Base-by-base conservation (phyloP, 2,329 filamentous ascomycete genomes). In the Botrytis byssoidea region DNA sequence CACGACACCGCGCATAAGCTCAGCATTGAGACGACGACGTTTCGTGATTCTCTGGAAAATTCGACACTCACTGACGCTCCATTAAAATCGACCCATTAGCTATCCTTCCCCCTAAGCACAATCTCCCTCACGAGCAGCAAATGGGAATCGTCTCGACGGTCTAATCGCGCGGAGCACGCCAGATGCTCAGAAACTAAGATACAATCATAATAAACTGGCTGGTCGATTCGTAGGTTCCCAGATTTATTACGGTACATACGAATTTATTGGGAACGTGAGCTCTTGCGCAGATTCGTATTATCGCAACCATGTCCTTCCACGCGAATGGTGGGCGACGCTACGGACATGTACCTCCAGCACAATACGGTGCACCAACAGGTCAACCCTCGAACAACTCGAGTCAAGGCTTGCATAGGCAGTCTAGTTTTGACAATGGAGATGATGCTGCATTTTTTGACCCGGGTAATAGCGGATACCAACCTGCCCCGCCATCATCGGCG, bases 341-440 rank as follows among this genome's bases (percentile, higher is more conserved):
- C 79, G 89, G 89, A 83, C 88, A 91, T 82, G 83, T 91, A 68
- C 89, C 90, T 75, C 90, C 89, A 25, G 89, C 89, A 44, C 89
- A 90, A 80, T 91, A 91, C 76, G 83, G 85, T 66, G 78, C 82
- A 70, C 76, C 80, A 60, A 82, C 84, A 61, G 82, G 83, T 74
- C 79, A 82, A 66, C 74, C 79, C 57, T 44, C 65, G 48, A 84
- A 85, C 77, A 77, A 79, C 68, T 74, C 79, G 55, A 82, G 84
- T 76, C 82, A 84, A 32, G 76, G 77, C 55, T 51, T 82, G 46
- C 79, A 79, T 61, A 86, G 92, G 77, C 87, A 89, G 76, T 87
- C 89, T 67, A 95, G 92, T 84, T 94, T 93, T 84, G 91, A 94
- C 81, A 89, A 87, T 77, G 92, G 91, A 76, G 93, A 96, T 81